Conservation (phyloP, 2,329 filamentous ascomycete genomes). For the Metarhizium rileyi region DNA sequence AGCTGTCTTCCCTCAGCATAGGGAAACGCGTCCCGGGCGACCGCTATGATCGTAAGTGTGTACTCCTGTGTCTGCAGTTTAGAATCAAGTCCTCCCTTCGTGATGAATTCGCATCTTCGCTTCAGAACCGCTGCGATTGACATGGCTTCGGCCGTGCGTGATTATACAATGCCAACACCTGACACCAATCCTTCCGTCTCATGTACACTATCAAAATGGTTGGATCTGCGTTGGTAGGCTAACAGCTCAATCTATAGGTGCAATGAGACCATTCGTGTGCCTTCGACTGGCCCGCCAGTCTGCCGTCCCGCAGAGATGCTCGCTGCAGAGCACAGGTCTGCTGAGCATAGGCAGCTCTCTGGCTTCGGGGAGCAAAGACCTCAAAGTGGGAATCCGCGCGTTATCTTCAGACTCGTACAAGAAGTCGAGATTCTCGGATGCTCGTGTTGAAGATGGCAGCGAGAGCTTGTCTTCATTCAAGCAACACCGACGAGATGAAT, state of each 20-base stretch:
- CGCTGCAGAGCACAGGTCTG: not conserved
- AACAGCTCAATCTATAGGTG: constrained; percentile 13
- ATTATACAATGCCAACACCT: constrained; percentile 32
- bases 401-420: constrained; percentile 13
- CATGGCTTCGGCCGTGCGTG: constrained; percentile 33
- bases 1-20: not conserved
- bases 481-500: constrained; percentile 22
- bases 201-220: no score
- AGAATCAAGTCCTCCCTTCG: constrained; percentile 10
- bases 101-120: constrained; percentile 35
- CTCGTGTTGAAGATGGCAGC: constrained; percentile 10
- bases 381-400: constrained; percentile 5
- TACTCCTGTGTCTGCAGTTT: not conserved
- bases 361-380: not conserved
- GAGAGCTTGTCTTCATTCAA: constrained; percentile 26
- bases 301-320: constrained; percentile 5
- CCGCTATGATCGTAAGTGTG: constrained; percentile 30
- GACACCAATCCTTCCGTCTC: constrained; percentile 16
- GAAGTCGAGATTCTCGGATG: constrained; percentile 11
- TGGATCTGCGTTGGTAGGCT: no score
- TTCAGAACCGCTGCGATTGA: constrained; percentile 44
- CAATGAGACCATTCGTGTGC: constrained; percentile 28
- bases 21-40: constrained; percentile 6
- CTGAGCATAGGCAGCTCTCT: constrained; percentile 2
- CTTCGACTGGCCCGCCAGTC: constrained; percentile 23